phyloP scores from a whole-genome alignment of 345 rosid genomes.

The Camelina laxa region DNA sequence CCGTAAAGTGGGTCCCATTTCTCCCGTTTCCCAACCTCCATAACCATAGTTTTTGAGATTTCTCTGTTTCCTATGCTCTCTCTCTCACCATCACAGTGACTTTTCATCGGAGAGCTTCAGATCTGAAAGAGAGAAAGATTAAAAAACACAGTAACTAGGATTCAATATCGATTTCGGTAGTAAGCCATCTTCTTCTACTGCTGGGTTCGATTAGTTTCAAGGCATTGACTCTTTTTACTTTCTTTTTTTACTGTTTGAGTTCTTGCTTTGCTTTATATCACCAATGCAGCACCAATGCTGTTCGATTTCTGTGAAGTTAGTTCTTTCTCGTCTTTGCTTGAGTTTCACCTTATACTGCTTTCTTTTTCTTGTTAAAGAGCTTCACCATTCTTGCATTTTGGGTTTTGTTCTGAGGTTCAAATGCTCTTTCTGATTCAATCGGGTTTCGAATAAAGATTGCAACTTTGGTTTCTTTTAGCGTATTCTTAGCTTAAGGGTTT shows the following conservation, averaged over 20 bases:
- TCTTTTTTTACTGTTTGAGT: conserved; percentile 2
- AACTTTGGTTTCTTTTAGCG: too few species aligned
- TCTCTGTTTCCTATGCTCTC: conserved; percentile 43
- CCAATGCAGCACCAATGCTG: conserved; percentile 17
- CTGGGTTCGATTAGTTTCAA: background rate
- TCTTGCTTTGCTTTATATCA: conserved; percentile 27
- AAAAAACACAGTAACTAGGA: background rate
- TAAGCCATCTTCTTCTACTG: background rate
- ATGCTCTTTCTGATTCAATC: too few species aligned
- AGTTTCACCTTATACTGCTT: background rate
- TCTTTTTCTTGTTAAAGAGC: background rate
- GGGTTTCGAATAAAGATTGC: too few species aligned
- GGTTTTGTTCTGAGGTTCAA: too few species aligned
- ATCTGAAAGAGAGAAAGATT: conserved; percentile 48
- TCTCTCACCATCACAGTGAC: conserved; percentile 28
- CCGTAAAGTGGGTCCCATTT: conserved; percentile 37
- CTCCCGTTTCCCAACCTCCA: conserved; percentile 24
- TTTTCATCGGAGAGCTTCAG: conserved; percentile 44
- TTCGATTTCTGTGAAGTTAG: conserved; percentile 18
- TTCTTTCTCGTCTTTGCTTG: conserved; percentile 19
- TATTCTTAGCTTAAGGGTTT: background rate
- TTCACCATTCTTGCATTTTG: background rate
- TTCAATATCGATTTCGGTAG: conserved; percentile 13
- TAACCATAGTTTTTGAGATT: conserved; percentile 34
- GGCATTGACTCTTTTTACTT: background rate